Conservation (phyloP, 2,329 filamentous ascomycete species). For the Orbilia ellipsospora region DNA sequence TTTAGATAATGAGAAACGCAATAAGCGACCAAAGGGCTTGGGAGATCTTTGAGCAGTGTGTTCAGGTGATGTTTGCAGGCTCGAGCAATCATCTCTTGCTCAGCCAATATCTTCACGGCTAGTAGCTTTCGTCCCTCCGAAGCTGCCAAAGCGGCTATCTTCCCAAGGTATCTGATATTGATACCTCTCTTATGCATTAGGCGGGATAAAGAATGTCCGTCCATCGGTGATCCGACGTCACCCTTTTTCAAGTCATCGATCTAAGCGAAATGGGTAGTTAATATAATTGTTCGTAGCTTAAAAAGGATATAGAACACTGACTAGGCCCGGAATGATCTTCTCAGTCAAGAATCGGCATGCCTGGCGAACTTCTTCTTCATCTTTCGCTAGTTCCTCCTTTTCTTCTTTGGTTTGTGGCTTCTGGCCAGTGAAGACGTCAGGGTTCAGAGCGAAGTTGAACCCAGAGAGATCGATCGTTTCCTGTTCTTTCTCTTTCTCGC, state of each 20-base stretch:
- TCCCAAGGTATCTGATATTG: constrained; percentile 95
- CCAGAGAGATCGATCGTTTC: constrained; percentile 78
- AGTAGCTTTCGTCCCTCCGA: constrained; percentile 76
- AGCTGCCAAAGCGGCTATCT: constrained; percentile 76
- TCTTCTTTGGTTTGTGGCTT: constrained; percentile 89
- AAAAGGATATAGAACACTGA: constrained; percentile 51
- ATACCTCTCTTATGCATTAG: constrained; percentile 96
- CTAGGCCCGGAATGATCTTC: constrained; percentile 82
- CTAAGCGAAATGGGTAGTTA: constrained; percentile 34
- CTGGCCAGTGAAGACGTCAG: constrained; percentile 94
- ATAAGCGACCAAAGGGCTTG: constrained; percentile 80
- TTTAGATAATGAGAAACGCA: constrained; percentile 90
- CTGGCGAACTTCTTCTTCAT: constrained; percentile 87
- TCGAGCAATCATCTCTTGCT: constrained; percentile 95
- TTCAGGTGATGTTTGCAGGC: constrained; percentile 93
- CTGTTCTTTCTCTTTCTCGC: constrained; percentile 62
- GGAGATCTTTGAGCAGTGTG: constrained; percentile 80
- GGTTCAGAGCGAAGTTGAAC: constrained; percentile 90
- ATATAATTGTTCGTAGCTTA: neutral
- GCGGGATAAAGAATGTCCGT: constrained; percentile 88
- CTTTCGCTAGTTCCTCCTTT: constrained; percentile 81
- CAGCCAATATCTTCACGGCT: constrained; percentile 79
- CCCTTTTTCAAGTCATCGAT: constrained; percentile 88
- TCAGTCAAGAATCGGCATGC: constrained; percentile 82
- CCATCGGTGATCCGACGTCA: constrained; percentile 97